A percentile compares a stretch with the other conserved stretches of the same genome.
phyloP scores from a whole-genome alignment of 257 asterid genomes.

The Rehmannia glutinosa region DNA sequence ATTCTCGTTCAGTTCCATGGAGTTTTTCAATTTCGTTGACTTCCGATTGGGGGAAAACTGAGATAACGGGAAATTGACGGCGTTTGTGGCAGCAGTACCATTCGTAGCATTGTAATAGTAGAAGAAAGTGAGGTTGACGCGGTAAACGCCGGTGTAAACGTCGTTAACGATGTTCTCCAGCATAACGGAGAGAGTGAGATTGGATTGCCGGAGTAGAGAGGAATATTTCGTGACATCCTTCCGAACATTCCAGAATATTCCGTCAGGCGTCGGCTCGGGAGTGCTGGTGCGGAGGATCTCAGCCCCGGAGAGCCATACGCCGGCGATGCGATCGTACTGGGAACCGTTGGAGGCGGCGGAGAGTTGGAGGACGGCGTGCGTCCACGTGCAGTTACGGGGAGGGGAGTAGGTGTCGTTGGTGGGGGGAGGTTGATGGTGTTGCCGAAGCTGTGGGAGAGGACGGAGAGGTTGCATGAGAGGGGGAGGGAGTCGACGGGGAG shows the following conservation, averaged over 20 bases:
- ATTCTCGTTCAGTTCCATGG: constrained; percentile 31
- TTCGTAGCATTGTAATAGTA: constrained; percentile 33
- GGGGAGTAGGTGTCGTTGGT: constrained; percentile 45
- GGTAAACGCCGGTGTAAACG: constrained; percentile 53
- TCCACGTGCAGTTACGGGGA: constrained; percentile 66
- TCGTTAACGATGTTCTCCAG: constrained; percentile 73
- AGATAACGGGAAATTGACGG: neutral
- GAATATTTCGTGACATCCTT: constrained; percentile 76
- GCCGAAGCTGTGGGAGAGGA: constrained; percentile 53
- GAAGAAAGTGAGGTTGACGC: constrained; percentile 50
- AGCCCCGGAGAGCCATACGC: constrained; percentile 74
- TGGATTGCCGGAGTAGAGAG: constrained; percentile 43
- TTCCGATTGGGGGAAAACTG: neutral
- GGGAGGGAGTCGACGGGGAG: constrained; percentile 40
- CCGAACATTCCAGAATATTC: constrained; percentile 60
- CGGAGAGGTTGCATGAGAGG: constrained; percentile 55
- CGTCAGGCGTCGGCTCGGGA: constrained; percentile 57
- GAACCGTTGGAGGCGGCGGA: constrained; percentile 58
- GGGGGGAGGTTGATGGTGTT: constrained; percentile 71
- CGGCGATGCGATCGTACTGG: constrained; percentile 81
- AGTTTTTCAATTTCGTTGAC: constrained; percentile 6
- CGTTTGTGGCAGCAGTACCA: neutral
- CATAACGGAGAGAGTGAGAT: constrained; percentile 64
- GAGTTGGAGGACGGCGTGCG: constrained; percentile 54
- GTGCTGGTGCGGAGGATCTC: constrained; percentile 93